Evolutionary conservation across 345 rosid species (phyloP).

Genomic region (Durio zibethinus): DNA sequence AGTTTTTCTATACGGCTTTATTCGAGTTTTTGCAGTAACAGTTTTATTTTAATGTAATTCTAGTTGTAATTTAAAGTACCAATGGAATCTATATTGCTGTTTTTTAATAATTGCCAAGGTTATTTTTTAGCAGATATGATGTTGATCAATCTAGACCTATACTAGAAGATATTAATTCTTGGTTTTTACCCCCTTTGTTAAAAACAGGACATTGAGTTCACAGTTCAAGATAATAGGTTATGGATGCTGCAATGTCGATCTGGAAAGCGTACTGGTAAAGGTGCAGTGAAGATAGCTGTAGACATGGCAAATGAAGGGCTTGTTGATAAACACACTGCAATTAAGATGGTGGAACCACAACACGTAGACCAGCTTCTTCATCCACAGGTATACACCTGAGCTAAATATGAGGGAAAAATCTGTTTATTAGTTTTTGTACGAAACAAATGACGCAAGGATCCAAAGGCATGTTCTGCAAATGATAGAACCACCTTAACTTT

Average conservation of each 20-base stretch:
- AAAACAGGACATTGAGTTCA: constrained; percentile 87
- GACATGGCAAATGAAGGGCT: constrained; percentile 91
- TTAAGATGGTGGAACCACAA: constrained; percentile 86
- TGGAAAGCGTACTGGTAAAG: constrained; percentile 86
- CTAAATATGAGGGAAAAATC: not conserved
- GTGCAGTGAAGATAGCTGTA: constrained; percentile 88
- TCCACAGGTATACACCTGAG: constrained; percentile 57
- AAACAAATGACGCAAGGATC: not conserved
- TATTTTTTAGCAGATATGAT: not conserved
- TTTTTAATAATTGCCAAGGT: not conserved
- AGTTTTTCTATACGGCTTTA: not conserved
- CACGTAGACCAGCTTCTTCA: constrained; percentile 92
- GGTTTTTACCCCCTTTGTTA: not conserved
- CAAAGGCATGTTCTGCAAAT: not conserved
- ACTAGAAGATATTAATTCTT: not conserved
- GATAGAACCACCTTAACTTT: not conserved
- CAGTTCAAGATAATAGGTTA: constrained; percentile 88
- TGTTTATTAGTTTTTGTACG: not conserved
- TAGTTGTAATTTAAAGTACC: not conserved
- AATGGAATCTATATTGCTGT: not conserved
- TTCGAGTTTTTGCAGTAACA: not conserved
- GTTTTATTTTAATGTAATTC: not conserved
- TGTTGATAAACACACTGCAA: constrained; percentile 53
- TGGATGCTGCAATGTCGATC: constrained; percentile 98
- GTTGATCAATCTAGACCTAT: not conserved